phyloP scores from a whole-genome alignment of 2,329 filamentous ascomycete species.

The Periconia sp. region DNA sequence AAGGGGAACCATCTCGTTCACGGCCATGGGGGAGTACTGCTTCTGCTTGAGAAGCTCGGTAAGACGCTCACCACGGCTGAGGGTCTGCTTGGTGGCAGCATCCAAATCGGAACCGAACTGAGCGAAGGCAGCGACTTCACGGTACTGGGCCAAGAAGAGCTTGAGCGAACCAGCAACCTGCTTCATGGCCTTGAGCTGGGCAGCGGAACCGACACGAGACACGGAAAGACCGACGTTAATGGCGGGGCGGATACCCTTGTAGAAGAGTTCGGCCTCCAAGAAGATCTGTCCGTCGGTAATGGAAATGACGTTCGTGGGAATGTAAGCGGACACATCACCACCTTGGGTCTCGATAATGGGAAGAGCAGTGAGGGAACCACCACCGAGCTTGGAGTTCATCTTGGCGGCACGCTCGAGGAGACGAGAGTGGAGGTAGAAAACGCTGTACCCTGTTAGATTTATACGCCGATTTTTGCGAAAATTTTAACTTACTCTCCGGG shows the following conservation, averaged over 20 bases:
- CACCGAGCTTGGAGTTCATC: slow-evolving; percentile 94
- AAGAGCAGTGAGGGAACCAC: slow-evolving; percentile 95
- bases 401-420: slow-evolving; percentile 99
- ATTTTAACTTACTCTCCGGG: slow-evolving; percentile 76
- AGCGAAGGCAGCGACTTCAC: slow-evolving; percentile 99
- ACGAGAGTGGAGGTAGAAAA: slow-evolving; percentile 99
- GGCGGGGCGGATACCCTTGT: slow-evolving; percentile 99
- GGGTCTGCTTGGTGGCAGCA: slow-evolving; percentile 97
- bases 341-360: slow-evolving; percentile 99
- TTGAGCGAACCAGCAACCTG: slow-evolving; percentile 99
- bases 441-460: slow-evolving; percentile 44
- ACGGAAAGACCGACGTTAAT: slow-evolving; percentile 99
- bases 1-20: slow-evolving; percentile 99
- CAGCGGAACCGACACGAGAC: slow-evolving; percentile 98
- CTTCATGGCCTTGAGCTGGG: slow-evolving; percentile 99
- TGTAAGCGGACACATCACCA: slow-evolving; percentile 99
- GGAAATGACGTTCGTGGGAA: slow-evolving; percentile 99
- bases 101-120: slow-evolving; percentile 99
- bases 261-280: slow-evolving; percentile 98
- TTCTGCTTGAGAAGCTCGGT: slow-evolving; percentile 99
- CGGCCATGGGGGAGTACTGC: slow-evolving; percentile 98
- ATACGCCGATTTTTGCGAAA: background rate
- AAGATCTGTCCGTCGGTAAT: slow-evolving; percentile 99
- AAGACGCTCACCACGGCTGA: slow-evolving; percentile 96
- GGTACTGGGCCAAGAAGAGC: slow-evolving; percentile 99